These are phyloP conservation scores for Trametes coccinea DNA, from an alignment of 768 basidiomycete species.

Conservation along the genomic window DNA sequence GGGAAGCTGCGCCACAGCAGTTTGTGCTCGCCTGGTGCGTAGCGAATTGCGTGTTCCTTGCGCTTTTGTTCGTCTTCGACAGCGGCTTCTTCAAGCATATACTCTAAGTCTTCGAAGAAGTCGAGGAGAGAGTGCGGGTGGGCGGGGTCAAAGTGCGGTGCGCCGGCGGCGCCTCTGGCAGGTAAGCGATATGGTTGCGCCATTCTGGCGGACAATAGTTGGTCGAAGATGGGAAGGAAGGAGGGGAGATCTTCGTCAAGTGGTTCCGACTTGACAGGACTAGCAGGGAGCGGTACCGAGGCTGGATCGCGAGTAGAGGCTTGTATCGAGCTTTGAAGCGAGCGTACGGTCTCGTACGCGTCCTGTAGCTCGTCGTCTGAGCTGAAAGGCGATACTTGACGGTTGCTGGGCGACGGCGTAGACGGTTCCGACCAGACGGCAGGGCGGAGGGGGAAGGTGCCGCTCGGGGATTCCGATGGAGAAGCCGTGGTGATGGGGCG, in stretches of 20 bases:
- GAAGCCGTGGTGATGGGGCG: constrained; percentile 3
- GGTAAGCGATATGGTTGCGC: constrained; percentile 7
- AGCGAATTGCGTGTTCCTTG: constrained; percentile 8
- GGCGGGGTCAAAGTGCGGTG: constrained; percentile 8
- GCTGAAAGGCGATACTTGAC: no score
- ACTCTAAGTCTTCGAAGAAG: constrained; percentile 18
- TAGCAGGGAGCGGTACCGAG: neutral
- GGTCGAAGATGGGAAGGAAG: neutral
- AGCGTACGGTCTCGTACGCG: no score
- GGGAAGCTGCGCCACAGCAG: neutral
- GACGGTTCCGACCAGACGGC: neutral
- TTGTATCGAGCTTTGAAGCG: no score
- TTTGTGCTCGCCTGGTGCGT: constrained; percentile 4
- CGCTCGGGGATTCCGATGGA: neutral
- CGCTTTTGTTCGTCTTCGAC: no score
- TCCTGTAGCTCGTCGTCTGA: neutral
- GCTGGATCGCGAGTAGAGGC: neutral
- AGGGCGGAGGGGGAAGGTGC: neutral
- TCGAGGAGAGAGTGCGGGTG: constrained; percentile 7
- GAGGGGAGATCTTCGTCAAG: neutral
- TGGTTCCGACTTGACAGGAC: neutral
- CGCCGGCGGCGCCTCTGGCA: constrained; percentile 1
- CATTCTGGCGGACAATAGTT: neutral
- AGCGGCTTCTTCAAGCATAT: constrained; percentile 1
- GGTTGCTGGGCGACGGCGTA: neutral